phyloP scores from a whole-genome alignment of 73 alveolate species.

The Halteria grandinella region DNA sequence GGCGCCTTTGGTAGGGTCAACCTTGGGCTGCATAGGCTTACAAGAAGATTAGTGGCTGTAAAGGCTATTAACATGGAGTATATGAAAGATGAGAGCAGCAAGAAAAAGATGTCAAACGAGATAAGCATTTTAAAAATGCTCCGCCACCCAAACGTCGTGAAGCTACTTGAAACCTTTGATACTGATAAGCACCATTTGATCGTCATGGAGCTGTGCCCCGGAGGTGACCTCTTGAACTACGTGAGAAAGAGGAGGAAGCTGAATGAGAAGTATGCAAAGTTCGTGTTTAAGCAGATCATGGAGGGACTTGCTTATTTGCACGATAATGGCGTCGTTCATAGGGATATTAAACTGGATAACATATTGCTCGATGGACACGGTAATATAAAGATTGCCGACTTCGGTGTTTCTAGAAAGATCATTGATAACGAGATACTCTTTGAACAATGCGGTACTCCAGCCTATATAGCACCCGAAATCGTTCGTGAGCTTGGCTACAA shows the following conservation, averaged over 20 bases:
- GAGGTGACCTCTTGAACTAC: conserved; percentile 88
- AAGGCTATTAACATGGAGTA: conserved; percentile 63
- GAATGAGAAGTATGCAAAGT: conserved; percentile 81
- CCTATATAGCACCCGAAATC: conserved; percentile 79
- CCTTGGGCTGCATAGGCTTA: conserved; percentile 42
- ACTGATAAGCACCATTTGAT: conserved; percentile 79
- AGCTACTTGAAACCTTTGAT: conserved; percentile 87
- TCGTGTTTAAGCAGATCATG: conserved; percentile 74
- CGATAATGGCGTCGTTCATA: conserved; percentile 52
- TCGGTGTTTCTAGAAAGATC: conserved; percentile 59
- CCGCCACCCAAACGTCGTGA: conserved; percentile 71
- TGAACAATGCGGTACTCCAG: conserved; percentile 79
- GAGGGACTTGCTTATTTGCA: conserved; percentile 69
- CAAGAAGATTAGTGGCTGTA: conserved; percentile 59
- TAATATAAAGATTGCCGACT: conserved; percentile 65
- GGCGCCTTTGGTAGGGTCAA: conserved; percentile 56
- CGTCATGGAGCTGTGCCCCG: conserved; percentile 90
- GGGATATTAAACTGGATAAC: conserved; percentile 73
- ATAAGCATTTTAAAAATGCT: conserved; percentile 54
- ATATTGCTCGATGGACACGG: conserved; percentile 72
- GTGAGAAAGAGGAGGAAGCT: conserved; percentile 84
- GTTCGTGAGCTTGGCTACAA: conserved; percentile 59
- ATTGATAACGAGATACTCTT: conserved; percentile 37
- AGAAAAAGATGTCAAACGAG: conserved; percentile 64
- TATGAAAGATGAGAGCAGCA: conserved; percentile 57